Evolutionary conservation across 2,329 filamentous ascomycete genomes (phyloP).

Genomic region (Botrytis deweyae): DNA sequence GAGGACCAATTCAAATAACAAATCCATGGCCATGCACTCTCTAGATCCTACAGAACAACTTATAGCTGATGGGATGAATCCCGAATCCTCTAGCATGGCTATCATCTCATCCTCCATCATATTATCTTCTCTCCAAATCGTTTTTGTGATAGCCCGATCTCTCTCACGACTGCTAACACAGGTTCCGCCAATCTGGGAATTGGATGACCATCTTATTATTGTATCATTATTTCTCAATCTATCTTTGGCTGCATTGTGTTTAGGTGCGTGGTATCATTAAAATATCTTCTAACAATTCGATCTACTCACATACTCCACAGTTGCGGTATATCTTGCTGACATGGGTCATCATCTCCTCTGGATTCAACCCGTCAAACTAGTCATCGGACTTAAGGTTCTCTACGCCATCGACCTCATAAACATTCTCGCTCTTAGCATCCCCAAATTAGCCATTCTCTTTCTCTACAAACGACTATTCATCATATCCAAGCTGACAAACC

Average conservation of each 20-base stretch:
- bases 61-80: background rate
- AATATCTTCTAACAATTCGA: rapidly evolving
- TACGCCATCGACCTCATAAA: background rate
- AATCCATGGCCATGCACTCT: background rate
- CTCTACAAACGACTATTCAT: background rate
- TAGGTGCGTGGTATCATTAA: background rate
- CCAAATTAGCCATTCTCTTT: background rate
- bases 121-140: background rate
- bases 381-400: background rate
- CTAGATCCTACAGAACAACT: background rate
- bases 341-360: background rate
- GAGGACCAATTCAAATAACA: background rate
- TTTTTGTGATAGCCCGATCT: background rate
- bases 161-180: background rate
- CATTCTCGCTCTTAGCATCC: background rate
- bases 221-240: background rate
- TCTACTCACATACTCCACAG: background rate
- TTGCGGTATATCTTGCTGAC: too few relatives aligned
- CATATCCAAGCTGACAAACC: background rate
- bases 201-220: background rate
- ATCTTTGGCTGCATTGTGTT: background rate
- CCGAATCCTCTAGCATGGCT: background rate
- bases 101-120: background rate
- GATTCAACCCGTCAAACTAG: background rate
- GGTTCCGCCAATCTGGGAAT: too few relatives aligned